phyloP scores from a whole-genome alignment of 495 filamentous ascomycete genomes.

The Hypoxylon rickii region DNA sequence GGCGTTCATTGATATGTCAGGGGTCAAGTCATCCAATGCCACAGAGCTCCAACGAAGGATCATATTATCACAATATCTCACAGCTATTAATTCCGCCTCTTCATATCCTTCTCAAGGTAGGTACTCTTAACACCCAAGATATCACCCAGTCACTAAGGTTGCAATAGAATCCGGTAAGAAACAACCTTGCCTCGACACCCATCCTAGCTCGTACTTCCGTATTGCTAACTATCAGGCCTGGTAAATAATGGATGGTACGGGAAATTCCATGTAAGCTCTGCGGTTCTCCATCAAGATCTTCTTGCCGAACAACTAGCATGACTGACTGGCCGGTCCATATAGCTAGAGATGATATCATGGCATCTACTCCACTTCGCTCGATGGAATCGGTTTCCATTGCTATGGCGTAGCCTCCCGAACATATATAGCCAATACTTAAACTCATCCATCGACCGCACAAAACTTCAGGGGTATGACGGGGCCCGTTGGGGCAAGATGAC shows the following conservation, averaged over 20 bases:
- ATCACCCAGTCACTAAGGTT: conserved; percentile 5
- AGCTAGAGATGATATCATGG: conserved; percentile 61
- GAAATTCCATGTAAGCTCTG: conserved; percentile 48
- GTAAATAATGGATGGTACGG: conserved; percentile 63
- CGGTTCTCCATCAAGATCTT: neutral
- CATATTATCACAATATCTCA: conserved; percentile 56
- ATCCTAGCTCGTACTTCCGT: too few relatives aligned
- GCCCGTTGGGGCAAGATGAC: conserved; percentile 65
- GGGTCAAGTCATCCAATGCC: conserved; percentile 42
- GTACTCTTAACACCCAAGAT: neutral
- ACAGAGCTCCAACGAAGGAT: conserved; percentile 56
- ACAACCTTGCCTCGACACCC: conserved; percentile 30
- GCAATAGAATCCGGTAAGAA: conserved; percentile 35
- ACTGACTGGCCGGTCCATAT: neutral
- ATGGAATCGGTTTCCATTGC: conserved; percentile 54
- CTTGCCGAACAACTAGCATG: neutral
- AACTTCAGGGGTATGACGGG: conserved; percentile 55
- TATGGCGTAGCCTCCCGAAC: conserved; percentile 50
- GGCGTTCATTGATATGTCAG: conserved; percentile 54
- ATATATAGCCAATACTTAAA: conserved; percentile 54
- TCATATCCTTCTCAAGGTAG: conserved; percentile 42
- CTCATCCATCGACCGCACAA: conserved; percentile 51
- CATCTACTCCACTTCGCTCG: conserved; percentile 56
- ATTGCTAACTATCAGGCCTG: conserved; percentile 42
- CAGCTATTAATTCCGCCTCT: conserved; percentile 53